Evolutionary conservation across 2,329 filamentous ascomycete genomes (phyloP), one percentile per base, ranked within the genome.

Genomic region (Alternaria sp.): DNA sequence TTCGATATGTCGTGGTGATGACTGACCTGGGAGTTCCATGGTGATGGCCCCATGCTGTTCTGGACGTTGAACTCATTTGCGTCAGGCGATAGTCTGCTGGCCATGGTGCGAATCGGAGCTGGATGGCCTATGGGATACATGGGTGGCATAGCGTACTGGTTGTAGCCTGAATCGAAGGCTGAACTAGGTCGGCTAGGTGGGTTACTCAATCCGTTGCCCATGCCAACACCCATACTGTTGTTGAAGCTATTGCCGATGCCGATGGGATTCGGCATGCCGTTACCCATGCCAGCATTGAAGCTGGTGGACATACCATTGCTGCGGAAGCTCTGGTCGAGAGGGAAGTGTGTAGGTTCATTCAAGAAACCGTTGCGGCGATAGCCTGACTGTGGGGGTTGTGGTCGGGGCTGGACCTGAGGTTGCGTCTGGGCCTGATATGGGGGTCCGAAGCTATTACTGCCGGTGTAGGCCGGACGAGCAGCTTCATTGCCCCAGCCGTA

Each of bases 11-110:
- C 14, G 11, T 4, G n/a, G 16, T 44, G 28, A 39, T 1, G 6
- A 46, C 67, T 64, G 36, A 76, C 76, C 66, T 77, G 75, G 47
- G 68, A 65, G 63, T 78, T 78, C 80, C 81, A 83, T 34, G 78
- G 77, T 7, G 73, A 74, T 18, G 75, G 72, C n/a, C 66, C 70
- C 65, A 74, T 70, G 28, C 63, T 61, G 46, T 58, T 64, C 11
- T 69, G 57, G 14, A 75, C 70, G 55, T 71, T 79, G 67, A 83
- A 84, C 65, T 84, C 82, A 20, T 76, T 75, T 1, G 82, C 81
- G 44, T 80, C 81, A 4, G 82, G 81, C 8, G 81, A 83, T 20
- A 84, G 73, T 51, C 78, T 76, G 58, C 77, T 76, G 16, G 66
- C 66, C 54, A 76, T 72, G 9, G 64, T 78, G 54, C 81, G 79